Evolutionary conservation across 2,329 filamentous ascomycete species (phyloP), one percentile per base, ranked within the genome.

Genomic region (Delphinella strobiligena): DNA sequence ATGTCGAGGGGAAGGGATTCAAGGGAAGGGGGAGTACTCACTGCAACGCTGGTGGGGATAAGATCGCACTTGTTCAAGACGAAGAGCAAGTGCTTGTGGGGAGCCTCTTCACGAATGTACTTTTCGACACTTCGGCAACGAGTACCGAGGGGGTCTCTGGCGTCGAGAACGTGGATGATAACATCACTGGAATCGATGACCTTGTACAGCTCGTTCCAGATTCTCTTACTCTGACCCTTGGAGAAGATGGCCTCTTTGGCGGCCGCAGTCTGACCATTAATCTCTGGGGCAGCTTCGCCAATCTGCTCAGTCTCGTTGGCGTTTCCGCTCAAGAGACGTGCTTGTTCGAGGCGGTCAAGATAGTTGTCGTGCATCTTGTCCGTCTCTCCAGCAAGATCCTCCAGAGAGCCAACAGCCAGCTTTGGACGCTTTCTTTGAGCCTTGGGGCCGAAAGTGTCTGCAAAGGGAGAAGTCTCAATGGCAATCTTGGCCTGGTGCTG

Each of bases 111-210:
- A 45, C 75, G 78, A 36, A 98, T 80, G 57, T 95, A 96, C 57
- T 95, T 94, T 59, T 98, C 84, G 17, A 93, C 80, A 51, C 83
- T 85, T 19, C 80, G 74, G 67, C 91, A 98, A 40, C 91, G 74
- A 12, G 91, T 96, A 24, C 91, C 91, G 9, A 89, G 65, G 3
- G 87, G 88, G 61, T 94, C 87, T 62, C 87, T 74, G 31, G 88
- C 87, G 61, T 95, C 89, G 1, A 94, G 67, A 11, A 94, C 83
- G 54, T 95, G 91, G n/a, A 98, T 81, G 34, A 98, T 78, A 27
- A 98, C 89, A 61, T 98, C 91, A 8, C 83, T 91, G 3, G 86
- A 93, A 63, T 95, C 89, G 45, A 95, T 91, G 53, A 91, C 87
- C 64, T 93, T 93, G 52, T 61, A 82, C 32, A 96, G 67, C 59